Conservation (phyloP, 1,284 basidiomycete species). For the Cryptococcus sp. region DNA sequence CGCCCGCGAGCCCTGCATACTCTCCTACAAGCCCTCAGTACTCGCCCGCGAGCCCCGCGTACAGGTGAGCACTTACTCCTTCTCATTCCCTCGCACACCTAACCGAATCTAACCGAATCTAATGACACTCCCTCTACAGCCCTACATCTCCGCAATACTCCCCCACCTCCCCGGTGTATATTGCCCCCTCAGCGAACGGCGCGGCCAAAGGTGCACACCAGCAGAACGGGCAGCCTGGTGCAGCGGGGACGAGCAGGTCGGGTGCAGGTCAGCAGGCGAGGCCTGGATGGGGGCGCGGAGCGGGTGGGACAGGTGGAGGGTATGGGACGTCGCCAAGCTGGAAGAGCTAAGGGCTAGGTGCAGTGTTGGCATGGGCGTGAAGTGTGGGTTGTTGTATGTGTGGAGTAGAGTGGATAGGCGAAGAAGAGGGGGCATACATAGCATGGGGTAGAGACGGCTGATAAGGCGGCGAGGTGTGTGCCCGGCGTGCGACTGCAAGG, state of each 20-base stretch:
- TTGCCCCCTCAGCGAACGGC: constrained; percentile 8
- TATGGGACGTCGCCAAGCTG: constrained; percentile 34
- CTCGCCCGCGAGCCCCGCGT: constrained; percentile 39
- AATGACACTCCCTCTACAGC: constrained; percentile 4
- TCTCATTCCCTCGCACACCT: neutral
- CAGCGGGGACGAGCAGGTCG: constrained; percentile 2
- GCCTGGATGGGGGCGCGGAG: constrained; percentile 32
- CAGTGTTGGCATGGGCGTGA: too few relatives aligned
- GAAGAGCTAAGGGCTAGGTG: constrained; percentile 13
- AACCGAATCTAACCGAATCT: neutral
- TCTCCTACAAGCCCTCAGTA: constrained; percentile 56
- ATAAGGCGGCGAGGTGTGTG: too few relatives aligned
- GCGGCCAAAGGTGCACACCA: neutral
- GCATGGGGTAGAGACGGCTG: too few relatives aligned
- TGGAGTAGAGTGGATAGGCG: too few relatives aligned
- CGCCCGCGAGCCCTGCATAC: constrained; percentile 82
- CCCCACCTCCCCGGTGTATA: constrained; percentile 64
- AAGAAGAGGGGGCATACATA: too few relatives aligned
- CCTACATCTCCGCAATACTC: constrained; percentile 56
- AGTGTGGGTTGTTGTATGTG: too few relatives aligned
- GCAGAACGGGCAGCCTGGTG: constrained; percentile 5
- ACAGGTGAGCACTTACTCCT: constrained; percentile 19
- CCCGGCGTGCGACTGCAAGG: too few relatives aligned
- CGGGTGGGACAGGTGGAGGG: neutral
- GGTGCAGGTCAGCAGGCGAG: constrained; percentile 16